Evolutionary conservation across 2,329 filamentous ascomycete genomes (phyloP).

Genomic region (Dryadomyces quercivorus): DNA sequence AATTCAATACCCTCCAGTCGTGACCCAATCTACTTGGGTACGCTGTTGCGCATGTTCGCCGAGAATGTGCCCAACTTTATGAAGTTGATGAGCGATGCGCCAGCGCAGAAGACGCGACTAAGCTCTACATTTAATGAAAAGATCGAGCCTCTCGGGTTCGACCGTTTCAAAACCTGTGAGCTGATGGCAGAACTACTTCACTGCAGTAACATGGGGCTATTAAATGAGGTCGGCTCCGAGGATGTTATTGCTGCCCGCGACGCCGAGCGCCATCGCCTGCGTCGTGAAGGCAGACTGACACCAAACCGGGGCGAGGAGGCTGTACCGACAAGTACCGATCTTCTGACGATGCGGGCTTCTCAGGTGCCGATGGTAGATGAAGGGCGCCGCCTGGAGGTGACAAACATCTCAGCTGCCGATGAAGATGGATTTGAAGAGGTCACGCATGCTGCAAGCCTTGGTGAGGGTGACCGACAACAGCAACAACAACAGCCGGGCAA

Average conservation of each 20-base stretch:
- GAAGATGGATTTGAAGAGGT: constrained; percentile 95
- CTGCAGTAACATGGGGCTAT: constrained; percentile 94
- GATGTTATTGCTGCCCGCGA: constrained; percentile 73
- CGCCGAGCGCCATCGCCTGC: constrained; percentile 65
- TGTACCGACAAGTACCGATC: constrained; percentile 40
- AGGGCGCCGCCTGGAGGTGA: constrained; percentile 60
- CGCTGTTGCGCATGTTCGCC: constrained; percentile 77
- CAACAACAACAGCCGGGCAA: constrained; percentile 20
- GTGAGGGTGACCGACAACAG: constrained; percentile 33
- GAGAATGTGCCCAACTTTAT: constrained; percentile 90
- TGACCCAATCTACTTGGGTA: constrained; percentile 93
- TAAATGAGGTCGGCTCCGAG: constrained; percentile 87
- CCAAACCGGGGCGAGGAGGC: constrained; percentile 26
- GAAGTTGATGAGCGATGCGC: constrained; percentile 70
- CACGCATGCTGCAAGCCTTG: constrained; percentile 53
- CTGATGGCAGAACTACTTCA: constrained; percentile 95
- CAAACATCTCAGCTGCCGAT: constrained; percentile 56
- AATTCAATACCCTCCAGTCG: constrained; percentile 69
- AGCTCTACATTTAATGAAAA: constrained; percentile 81
- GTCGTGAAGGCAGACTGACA: constrained; percentile 64
- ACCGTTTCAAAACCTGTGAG: constrained; percentile 97
- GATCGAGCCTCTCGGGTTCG: constrained; percentile 91
- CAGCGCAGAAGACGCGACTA: constrained; percentile 60
- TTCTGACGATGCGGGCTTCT: constrained; percentile 46
- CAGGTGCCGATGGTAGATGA: constrained; percentile 44